A percentile compares a stretch with the other conserved stretches of the same genome.
phyloP scores from a whole-genome alignment of 2,329 filamentous ascomycete species.

The Xylariaceae sp. region DNA sequence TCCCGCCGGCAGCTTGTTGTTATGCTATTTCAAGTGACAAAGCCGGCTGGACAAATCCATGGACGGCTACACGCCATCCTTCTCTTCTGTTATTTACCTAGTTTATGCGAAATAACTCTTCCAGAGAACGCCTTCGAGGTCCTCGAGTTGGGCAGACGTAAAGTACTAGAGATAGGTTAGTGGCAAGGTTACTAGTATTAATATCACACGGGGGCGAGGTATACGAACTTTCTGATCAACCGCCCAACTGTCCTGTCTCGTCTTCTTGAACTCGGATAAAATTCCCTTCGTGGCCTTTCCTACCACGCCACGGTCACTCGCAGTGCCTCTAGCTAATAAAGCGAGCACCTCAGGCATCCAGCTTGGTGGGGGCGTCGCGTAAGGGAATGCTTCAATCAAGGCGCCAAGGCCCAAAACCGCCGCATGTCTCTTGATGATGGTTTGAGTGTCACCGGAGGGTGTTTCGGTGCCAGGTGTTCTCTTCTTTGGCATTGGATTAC shows the following conservation, averaged over 20 bases:
- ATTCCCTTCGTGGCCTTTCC: slow-evolving; percentile 94
- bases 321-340: slow-evolving; percentile 75
- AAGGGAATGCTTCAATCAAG: slow-evolving; percentile 92
- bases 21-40: not conserved
- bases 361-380: slow-evolving; percentile 80
- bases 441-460: slow-evolving; percentile 63
- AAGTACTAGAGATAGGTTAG: slow-evolving; percentile 59
- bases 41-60: not conserved
- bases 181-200: not conserved
- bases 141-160: slow-evolving; percentile 85
- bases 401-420: slow-evolving; percentile 88
- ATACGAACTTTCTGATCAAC: slow-evolving; percentile 85
- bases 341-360: slow-evolving; percentile 96
- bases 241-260: slow-evolving; percentile 95
- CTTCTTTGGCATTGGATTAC: slow-evolving; percentile 81
- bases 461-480: slow-evolving; percentile 62
- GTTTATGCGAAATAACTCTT: slow-evolving; percentile 94
- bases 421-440: slow-evolving; percentile 78
- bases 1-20: not conserved
- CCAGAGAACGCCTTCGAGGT: slow-evolving; percentile 93
- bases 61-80: not conserved
- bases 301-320: slow-evolving; percentile 83
- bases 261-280: slow-evolving; percentile 98
- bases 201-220: not conserved
- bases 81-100: not conserved